Percentiles rank a stretch among this genome's conserved stretches.
Evolutionary conservation across 345 rosid genomes (phyloP).

Genomic region (Carallia pectinifolia): DNA sequence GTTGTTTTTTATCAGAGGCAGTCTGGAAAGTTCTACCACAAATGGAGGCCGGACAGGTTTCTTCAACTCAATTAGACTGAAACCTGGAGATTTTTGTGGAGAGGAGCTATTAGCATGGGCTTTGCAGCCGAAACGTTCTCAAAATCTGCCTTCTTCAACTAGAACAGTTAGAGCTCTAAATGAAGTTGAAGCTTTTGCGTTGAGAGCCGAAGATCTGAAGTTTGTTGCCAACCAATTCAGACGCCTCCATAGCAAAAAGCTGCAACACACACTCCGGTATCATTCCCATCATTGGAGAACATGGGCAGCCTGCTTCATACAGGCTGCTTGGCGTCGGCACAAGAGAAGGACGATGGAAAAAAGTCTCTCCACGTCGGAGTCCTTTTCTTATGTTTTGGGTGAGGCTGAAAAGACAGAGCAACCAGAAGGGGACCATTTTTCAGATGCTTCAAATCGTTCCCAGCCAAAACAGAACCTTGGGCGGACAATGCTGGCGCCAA

Average conservation of each 20-base stretch:
- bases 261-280: slow-evolving; percentile 58
- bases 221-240: slow-evolving; percentile 64
- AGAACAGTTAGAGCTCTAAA: slow-evolving; percentile 53
- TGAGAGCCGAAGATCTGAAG: slow-evolving; percentile 61
- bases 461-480: slow-evolving; percentile 57
- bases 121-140: slow-evolving; percentile 48
- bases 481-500: slow-evolving; percentile 67
- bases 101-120: slow-evolving; percentile 79
- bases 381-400: slow-evolving; percentile 24
- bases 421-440: slow-evolving; percentile 19
- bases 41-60: slow-evolving; percentile 67
- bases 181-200: slow-evolving; percentile 66
- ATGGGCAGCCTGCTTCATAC: slow-evolving; percentile 69
- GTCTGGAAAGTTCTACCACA: slow-evolving; percentile 58
- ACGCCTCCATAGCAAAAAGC: slow-evolving; percentile 62
- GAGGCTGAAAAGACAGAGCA: slow-evolving; percentile 24
- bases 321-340: slow-evolving; percentile 58
- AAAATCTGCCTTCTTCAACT: slow-evolving; percentile 58
- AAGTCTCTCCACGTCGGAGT: slow-evolving; percentile 42
- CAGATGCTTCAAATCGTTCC: slow-evolving; percentile 33
- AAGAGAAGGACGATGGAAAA: slow-evolving; percentile 44
- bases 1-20: slow-evolving; percentile 59
- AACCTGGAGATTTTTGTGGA: slow-evolving; percentile 64
- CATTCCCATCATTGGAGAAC: slow-evolving; percentile 72
- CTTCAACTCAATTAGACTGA: slow-evolving; percentile 51